Conservation (phyloP, 192 early-diverging fungal genomes). For the Funneliformis mosseae region DNA sequence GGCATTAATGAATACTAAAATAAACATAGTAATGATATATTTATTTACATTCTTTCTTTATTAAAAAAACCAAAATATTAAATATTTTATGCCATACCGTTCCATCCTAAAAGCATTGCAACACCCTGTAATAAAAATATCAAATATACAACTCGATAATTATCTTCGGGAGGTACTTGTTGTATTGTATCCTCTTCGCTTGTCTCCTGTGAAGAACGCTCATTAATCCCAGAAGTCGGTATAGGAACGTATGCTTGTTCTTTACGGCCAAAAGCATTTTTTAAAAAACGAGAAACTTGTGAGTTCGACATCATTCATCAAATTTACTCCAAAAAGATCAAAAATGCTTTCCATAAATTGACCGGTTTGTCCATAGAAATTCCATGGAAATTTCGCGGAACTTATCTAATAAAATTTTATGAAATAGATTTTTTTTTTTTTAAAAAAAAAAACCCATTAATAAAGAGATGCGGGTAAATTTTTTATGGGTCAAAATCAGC, state of each 20-base stretch:
- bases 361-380: too few species aligned
- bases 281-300: neutral
- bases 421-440: too few species aligned
- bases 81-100: conserved; percentile 46
- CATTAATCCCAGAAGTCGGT: neutral
- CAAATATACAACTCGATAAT: conserved; percentile 54
- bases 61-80: neutral
- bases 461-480: too few species aligned
- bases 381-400: too few species aligned
- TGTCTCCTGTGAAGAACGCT: neutral
- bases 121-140: conserved; percentile 77
- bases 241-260: neutral
- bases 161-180: conserved; percentile 44
- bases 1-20: conserved; percentile 72
- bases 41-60: neutral
- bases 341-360: too few species aligned
- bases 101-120: conserved; percentile 79
- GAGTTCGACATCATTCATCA: neutral
- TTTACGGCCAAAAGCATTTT: neutral
- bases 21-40: neutral
- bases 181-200: neutral
- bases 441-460: too few species aligned
- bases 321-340: too few species aligned
- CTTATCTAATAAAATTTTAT: too few species aligned
- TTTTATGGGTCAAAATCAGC: too few species aligned